A percentile compares a stretch with the other conserved stretches of the same genome.
Conservation (phyloP, 1,284 basidiomycete species). For the Austroboletus niveus region DNA sequence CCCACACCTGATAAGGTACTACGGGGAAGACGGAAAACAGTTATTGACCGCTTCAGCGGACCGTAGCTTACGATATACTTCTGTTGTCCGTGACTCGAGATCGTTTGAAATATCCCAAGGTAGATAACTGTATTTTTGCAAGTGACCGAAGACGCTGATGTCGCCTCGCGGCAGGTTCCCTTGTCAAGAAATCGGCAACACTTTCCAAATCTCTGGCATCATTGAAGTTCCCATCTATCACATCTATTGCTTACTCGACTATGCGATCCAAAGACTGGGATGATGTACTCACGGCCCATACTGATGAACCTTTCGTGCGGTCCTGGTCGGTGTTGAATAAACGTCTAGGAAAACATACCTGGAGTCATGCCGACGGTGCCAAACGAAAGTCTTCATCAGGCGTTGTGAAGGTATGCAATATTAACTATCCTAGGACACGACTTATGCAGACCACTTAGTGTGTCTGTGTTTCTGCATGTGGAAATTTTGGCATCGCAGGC, state of each 20-base stretch:
- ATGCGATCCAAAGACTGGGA: constrained; percentile 96
- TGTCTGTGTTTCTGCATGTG: constrained; percentile 92
- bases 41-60: constrained; percentile 87
- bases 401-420: constrained; percentile 56
- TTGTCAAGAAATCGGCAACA: constrained; percentile 82
- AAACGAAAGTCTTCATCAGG: constrained; percentile 55
- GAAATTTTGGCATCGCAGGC: constrained; percentile 90
- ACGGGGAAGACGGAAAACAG: constrained; percentile 95
- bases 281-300: constrained; percentile 89
- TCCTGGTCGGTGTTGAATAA: constrained; percentile 89
- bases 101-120: constrained; percentile 96
- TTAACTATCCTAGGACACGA: not conserved
- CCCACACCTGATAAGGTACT: constrained; percentile 91
- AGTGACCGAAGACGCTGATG: not conserved
- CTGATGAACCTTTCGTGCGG: constrained; percentile 75
- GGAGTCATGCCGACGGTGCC: constrained; percentile 46
- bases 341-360: constrained; percentile 72
- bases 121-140: constrained; percentile 20
- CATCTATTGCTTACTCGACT: constrained; percentile 76
- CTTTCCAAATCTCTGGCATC: constrained; percentile 78
- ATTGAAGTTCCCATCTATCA: constrained; percentile 80
- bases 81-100: constrained; percentile 90
- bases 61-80: constrained; percentile 85
- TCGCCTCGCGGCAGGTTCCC: constrained; percentile 52
- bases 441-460: constrained; percentile 43